A percentile compares a stretch with the other conserved stretches of the same genome.
These are phyloP conservation scores for Borovskyia barvae DNA, from an alignment of 208 protist species.

Conservation along the genomic window DNA sequence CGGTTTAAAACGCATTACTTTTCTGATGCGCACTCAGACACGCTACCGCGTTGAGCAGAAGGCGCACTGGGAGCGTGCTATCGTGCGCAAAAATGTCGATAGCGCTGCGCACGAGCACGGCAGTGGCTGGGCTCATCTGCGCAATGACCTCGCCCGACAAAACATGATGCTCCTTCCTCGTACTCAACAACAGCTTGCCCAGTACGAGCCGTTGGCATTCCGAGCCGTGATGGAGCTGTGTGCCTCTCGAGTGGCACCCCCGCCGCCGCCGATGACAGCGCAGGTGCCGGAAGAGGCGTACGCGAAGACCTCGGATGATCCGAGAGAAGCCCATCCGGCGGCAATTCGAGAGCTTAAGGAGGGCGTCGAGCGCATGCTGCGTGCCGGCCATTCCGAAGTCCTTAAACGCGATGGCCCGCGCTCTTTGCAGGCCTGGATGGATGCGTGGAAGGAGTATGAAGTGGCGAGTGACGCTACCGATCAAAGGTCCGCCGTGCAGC, in stretches of 20 bases:
- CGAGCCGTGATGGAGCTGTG: constrained; percentile 83
- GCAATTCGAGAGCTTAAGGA: constrained; percentile 56
- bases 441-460: constrained; percentile 86
- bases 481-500: too few species aligned
- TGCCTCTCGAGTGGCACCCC: constrained; percentile 77
- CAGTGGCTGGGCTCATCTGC: constrained; percentile 64
- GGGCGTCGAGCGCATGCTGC: constrained; percentile 64
- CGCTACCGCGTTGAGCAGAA: constrained; percentile 87
- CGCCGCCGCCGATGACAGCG: constrained; percentile 55
- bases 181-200: constrained; percentile 75
- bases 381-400: constrained; percentile 27
- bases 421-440: constrained; percentile 59
- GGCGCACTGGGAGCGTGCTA: constrained; percentile 73
- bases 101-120: constrained; percentile 86
- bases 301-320: constrained; percentile 19
- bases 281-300: constrained; percentile 73
- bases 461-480: too few species aligned
- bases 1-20: constrained; percentile 80
- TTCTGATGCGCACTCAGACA: constrained; percentile 87
- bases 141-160: constrained; percentile 81
- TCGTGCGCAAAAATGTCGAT: constrained; percentile 87
- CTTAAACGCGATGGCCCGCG: constrained; percentile 33
- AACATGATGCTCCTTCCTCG: constrained; percentile 76
- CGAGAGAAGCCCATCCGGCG: constrained; percentile 40
- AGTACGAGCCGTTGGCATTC: constrained; percentile 89